Evolutionary conservation across 2,329 filamentous ascomycete genomes (phyloP), one percentile per base, ranked within the genome.

Genomic region (Botryotinia narcissicola): DNA sequence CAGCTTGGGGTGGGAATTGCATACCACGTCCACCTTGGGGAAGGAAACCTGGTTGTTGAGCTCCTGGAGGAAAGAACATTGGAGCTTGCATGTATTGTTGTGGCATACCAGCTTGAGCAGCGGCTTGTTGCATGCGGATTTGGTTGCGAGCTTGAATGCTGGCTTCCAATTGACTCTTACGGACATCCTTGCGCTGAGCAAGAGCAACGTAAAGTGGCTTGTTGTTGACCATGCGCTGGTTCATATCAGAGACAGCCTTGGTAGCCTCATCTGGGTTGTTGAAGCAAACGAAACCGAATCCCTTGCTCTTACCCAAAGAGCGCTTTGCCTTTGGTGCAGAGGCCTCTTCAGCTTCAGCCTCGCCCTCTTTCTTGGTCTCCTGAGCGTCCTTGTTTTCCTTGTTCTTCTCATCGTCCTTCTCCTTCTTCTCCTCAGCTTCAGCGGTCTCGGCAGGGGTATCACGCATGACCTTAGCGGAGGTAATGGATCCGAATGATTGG

Each of bases 261-360:
- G 95, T 98, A 78, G 96, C 96, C 84, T 99, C 96, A 81, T 99
- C 96, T 75, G 96, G 95, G 88, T 97, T 98, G 89, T 93, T 96
- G 88, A 99, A 99, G 92, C 96, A 99, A 82, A 99, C 96, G 84
- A 99, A 99, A 80, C 96, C 96, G 83, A 99, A 99, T 83, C 96
- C 96, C 89, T 98, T 99, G 92, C 94, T 97, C 93, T 98, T 98
- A 83, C 96, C 96, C 75, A 97, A 88, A 73, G 85, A 83, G 67
- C 86, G 83, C 76, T 90, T 90, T 74, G 85, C 83, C 70, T 85
- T 81, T 74, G 84, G 83, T 76, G 89, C 85, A 77, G 86, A 84
- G 75, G 84, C 80, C 79, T 89, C 85, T 74, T 84, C 82, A 48
- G 82, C 73, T 84, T 87, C 84, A 75, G 83, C 79, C 71, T 86